phyloP scores from a whole-genome alignment of 352 stramenopile species.

The Phytophthora sojae region DNA sequence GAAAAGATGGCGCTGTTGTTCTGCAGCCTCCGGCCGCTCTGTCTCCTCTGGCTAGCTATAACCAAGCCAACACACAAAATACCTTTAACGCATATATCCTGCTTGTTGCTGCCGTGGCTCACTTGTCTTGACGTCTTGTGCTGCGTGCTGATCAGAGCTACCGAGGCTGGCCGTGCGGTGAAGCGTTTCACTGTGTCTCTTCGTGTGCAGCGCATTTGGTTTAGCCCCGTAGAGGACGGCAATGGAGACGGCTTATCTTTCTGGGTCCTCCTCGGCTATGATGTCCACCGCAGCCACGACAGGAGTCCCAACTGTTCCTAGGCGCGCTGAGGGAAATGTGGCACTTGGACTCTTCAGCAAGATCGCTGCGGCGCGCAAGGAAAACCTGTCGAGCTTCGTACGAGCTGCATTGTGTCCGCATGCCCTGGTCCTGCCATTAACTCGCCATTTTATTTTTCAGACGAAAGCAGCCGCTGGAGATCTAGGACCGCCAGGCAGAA shows the following conservation, averaged over 20 bases:
- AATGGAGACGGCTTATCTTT: slow-evolving; percentile 33
- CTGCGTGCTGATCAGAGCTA: slow-evolving; percentile 3
- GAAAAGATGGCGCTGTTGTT: slow-evolving; percentile 29
- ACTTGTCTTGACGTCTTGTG: slow-evolving; percentile 12
- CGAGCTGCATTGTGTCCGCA: slow-evolving; percentile 1
- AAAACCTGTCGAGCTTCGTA: slow-evolving; percentile 68
- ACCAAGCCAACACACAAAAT: slow-evolving; percentile 45
- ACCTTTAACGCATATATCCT: slow-evolving; percentile 33
- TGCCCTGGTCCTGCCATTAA: background rate
- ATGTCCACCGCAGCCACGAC: slow-evolving; percentile 10
- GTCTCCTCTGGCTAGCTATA: slow-evolving; percentile 36
- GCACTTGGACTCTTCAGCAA: slow-evolving; percentile 78
- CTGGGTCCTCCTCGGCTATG: slow-evolving; percentile 21
- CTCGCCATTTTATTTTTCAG: slow-evolving; percentile 8
- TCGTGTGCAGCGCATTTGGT: slow-evolving; percentile 14
- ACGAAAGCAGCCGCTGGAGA: slow-evolving; percentile 21
- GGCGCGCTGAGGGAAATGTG: slow-evolving; percentile 49
- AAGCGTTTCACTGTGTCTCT: slow-evolving; percentile 30
- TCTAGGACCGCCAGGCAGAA: slow-evolving; percentile 15
- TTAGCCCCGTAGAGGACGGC: background rate
- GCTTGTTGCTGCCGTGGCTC: background rate
- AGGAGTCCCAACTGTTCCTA: slow-evolving; percentile 11
- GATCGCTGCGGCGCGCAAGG: slow-evolving; percentile 73
- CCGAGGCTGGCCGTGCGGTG: background rate
- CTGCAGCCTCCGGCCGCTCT: slow-evolving; percentile 11